Percentiles rank a stretch among this genome's conserved stretches.
Conservation (phyloP, 768 basidiomycete species). For the Porpolomopsis calyptriformis region DNA sequence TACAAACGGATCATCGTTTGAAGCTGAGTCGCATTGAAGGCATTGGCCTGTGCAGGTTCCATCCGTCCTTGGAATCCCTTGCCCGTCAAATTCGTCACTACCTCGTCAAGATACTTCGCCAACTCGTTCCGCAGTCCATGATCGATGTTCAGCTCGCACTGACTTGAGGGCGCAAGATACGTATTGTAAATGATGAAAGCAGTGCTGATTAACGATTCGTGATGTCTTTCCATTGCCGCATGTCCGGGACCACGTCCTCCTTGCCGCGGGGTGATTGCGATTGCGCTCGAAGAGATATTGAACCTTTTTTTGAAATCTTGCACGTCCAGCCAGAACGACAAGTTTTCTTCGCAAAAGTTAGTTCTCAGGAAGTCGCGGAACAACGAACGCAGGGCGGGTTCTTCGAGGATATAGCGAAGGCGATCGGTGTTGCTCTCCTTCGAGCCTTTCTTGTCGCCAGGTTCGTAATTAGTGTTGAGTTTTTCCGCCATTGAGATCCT, state of each 20-base stretch:
- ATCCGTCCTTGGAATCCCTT: slow-evolving; percentile 71
- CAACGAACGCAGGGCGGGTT: slow-evolving; percentile 74
- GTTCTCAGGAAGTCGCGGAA: slow-evolving; percentile 91
- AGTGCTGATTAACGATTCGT: slow-evolving; percentile 88
- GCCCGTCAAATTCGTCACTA: slow-evolving; percentile 67
- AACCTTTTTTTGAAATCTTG: slow-evolving; percentile 96
- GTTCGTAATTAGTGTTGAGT: slow-evolving; percentile 45
- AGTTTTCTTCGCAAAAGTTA: slow-evolving; percentile 98
- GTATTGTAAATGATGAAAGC: slow-evolving; percentile 91
- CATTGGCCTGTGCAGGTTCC: slow-evolving; percentile 67
- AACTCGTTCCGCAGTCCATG: slow-evolving; percentile 93
- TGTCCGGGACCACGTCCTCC: slow-evolving; percentile 55
- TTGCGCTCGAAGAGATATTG: slow-evolving; percentile 87
- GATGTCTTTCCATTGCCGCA: slow-evolving; percentile 92
- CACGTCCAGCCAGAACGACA: slow-evolving; percentile 95
- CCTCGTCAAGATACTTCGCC: slow-evolving; percentile 85
- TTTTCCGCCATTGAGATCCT: slow-evolving; percentile 71
- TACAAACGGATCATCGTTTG: slow-evolving; percentile 90
- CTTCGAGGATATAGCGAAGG: slow-evolving; percentile 84
- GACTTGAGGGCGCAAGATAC: slow-evolving; percentile 91
- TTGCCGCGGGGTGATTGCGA: slow-evolving; percentile 39
- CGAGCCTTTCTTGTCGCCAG: slow-evolving; percentile 41
- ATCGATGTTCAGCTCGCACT: slow-evolving; percentile 96
- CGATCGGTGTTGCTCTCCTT: slow-evolving; percentile 92
- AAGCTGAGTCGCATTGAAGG: slow-evolving; percentile 91